Conservation (phyloP, 192 early-diverging fungal species). For the Linnemannia hyalina region DNA sequence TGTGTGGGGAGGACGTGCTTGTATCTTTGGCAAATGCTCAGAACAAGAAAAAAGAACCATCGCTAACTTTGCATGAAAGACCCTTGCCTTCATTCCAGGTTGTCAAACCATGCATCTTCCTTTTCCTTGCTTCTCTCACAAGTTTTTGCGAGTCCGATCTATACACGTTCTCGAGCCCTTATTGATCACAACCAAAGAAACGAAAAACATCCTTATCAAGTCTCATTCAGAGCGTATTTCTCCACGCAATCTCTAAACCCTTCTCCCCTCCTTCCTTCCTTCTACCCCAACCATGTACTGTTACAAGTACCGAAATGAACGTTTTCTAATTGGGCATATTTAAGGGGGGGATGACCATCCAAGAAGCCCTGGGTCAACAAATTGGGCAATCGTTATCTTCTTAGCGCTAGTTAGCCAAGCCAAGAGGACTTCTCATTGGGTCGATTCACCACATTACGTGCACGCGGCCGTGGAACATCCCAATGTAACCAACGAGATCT, state of each 20-base stretch:
- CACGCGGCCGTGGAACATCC: background rate
- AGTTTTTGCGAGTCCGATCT: background rate
- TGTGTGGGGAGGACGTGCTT: background rate
- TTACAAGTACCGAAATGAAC: background rate
- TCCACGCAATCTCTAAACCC: background rate
- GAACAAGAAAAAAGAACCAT: background rate
- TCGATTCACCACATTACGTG: background rate
- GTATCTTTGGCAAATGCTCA: background rate
- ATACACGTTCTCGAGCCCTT: background rate
- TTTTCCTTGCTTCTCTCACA: background rate
- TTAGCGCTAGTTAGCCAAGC: too few species aligned
- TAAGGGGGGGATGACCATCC: background rate
- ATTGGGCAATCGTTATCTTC: background rate
- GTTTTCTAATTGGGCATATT: background rate
- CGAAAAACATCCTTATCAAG: background rate
- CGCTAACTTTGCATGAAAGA: background rate
- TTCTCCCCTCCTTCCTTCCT: background rate
- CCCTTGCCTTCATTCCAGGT: background rate
- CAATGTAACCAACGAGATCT: background rate
- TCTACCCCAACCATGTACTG: background rate
- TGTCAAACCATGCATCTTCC: background rate
- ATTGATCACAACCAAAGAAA: background rate
- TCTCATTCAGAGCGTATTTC: background rate
- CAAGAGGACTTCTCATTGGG: background rate
- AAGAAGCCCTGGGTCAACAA: background rate